These are phyloP conservation scores for Dryas integrifolia DNA, from an alignment of 331 rosid species.

Conservation along the genomic window DNA sequence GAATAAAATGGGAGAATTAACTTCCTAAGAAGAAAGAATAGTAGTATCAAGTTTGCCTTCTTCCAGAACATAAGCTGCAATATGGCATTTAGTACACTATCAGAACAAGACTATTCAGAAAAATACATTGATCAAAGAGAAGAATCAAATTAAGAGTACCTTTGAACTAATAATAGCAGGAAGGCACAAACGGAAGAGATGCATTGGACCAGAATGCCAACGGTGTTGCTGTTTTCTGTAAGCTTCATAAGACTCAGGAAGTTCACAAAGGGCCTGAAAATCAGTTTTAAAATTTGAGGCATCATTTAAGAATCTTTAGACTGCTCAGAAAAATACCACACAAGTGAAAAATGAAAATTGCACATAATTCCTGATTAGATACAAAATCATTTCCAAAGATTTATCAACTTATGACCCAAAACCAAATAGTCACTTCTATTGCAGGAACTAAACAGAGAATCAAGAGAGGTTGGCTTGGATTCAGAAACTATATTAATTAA, in stretches of 20 bases:
- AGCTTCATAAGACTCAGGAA: conserved; percentile 61
- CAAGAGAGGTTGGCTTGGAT: background rate
- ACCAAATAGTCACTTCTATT: background rate
- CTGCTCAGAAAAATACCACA: background rate
- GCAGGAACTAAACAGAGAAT: background rate
- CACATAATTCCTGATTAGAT: no score
- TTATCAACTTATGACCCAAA: background rate
- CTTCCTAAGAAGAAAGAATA: conserved; percentile 60
- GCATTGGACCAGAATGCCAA: conserved; percentile 69
- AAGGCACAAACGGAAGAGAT: conserved; percentile 56
- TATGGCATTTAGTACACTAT: background rate
- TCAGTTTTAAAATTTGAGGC: background rate
- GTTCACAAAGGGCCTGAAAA: conserved; percentile 58
- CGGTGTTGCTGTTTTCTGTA: conserved; percentile 56
- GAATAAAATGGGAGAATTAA: conserved; percentile 63
- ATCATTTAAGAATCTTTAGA: background rate
- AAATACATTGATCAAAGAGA: background rate
- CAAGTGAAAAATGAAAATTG: no score
- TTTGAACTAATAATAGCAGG: conserved; percentile 31
- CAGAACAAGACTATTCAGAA: background rate
- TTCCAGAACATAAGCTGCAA: conserved; percentile 39
- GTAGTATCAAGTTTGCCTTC: conserved; percentile 50
- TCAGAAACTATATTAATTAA: background rate
- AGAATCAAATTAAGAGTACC: conserved; percentile 6
- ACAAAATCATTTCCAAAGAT: no score